phyloP scores from a whole-genome alignment of 345 rosid genomes.

The Citrus hindsii region DNA sequence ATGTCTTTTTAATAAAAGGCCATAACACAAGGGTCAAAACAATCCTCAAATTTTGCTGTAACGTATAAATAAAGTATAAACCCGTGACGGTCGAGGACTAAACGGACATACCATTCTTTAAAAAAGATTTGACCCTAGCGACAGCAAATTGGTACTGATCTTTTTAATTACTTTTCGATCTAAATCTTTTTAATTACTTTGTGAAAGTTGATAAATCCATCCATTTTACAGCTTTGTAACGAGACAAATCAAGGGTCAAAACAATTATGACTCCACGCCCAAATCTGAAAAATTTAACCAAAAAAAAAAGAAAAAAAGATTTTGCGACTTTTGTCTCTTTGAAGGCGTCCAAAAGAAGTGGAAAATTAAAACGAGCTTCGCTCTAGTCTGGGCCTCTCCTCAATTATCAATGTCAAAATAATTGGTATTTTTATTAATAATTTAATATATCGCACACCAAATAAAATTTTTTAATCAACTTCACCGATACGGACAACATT shows the following conservation, averaged over 20 bases:
- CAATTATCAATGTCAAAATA: not conserved
- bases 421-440: too few species aligned
- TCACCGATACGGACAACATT: not conserved
- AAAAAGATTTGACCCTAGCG: not conserved
- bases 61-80: too few species aligned
- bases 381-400: not conserved
- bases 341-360: not conserved
- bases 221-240: not conserved
- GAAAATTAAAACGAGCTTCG: not conserved
- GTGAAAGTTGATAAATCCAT: not conserved
- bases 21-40: not conserved
- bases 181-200: too few species aligned
- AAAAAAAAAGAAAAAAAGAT: not conserved
- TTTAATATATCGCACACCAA: not conserved
- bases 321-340: not conserved
- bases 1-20: not conserved
- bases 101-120: not conserved
- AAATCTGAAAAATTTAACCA: not conserved
- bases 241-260: constrained; percentile 2
- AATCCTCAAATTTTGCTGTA: not conserved
- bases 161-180: too few species aligned
- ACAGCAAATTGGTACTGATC: not conserved
- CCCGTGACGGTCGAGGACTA: too few species aligned
- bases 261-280: not conserved
- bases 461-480: not conserved